These are phyloP conservation scores for Xylariaceae sp. DNA, from an alignment of 2,329 filamentous ascomycete genomes.

Conservation along the genomic window DNA sequence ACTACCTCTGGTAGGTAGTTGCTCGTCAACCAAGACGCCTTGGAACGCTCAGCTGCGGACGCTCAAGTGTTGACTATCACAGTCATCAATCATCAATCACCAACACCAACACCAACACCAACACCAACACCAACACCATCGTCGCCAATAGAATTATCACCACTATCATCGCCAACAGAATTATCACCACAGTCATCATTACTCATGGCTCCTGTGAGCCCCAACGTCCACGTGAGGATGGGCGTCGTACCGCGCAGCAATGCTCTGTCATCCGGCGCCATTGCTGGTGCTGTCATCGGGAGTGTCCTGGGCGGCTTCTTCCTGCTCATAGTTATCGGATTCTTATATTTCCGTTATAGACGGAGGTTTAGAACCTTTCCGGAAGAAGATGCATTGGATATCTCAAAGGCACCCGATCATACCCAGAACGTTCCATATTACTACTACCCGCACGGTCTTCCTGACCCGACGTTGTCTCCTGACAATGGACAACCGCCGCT, in stretches of 20 bases:
- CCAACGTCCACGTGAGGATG: constrained; percentile 15
- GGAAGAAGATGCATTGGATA: constrained; percentile 19
- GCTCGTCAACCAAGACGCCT: too few species aligned
- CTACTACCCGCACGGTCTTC: too few species aligned
- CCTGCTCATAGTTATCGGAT: constrained; percentile 27
- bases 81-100: too few species aligned
- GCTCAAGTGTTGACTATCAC: too few species aligned
- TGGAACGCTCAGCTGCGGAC: too few species aligned
- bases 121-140: too few species aligned
- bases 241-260: constrained; percentile 23
- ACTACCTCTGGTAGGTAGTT: too few species aligned
- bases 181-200: not conserved
- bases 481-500: constrained; percentile 12
- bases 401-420: constrained; percentile 13
- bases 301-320: constrained; percentile 27
- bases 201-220: constrained; percentile 7
- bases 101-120: too few species aligned
- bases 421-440: constrained; percentile 7
- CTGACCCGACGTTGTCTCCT: too few species aligned
- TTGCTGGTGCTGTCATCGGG: constrained; percentile 30
- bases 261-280: constrained; percentile 25
- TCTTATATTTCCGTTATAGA: constrained; percentile 30
- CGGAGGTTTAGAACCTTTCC: constrained; percentile 21
- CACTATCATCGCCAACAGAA: too few species aligned
- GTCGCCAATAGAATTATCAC: too few species aligned